These are phyloP conservation scores for Syzygium oleosum DNA, from an alignment of 345 rosid species.

Conservation along the genomic window DNA sequence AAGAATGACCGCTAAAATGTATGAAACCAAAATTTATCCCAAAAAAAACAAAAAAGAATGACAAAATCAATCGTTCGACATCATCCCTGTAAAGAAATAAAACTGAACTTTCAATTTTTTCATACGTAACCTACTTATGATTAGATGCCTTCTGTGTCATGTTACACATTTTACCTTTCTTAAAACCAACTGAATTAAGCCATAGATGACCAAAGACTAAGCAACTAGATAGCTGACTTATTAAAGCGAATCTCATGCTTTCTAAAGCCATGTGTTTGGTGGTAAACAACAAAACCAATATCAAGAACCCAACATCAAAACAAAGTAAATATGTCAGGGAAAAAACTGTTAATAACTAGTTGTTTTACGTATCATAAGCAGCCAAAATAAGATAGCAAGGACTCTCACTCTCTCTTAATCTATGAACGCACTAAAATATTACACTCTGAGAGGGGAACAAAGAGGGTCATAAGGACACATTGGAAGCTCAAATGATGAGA, in stretches of 20 bases:
- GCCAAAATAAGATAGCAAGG: not conserved
- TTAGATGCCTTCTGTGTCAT: not conserved
- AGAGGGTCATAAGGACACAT: not conserved
- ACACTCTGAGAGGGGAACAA: not conserved
- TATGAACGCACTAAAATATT: not conserved
- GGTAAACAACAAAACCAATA: not conserved
- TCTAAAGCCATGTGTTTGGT: not conserved
- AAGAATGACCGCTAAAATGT: not conserved
- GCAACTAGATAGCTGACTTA: not conserved
- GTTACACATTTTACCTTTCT: not conserved
- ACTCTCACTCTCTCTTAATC: not conserved
- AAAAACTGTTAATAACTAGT: not conserved
- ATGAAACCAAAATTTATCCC: not conserved
- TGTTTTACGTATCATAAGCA: not conserved
- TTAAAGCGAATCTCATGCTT: not conserved
- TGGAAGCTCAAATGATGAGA: not conserved
- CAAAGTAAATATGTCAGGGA: not conserved
- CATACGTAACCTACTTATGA: not conserved
- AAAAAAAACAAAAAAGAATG: not conserved
- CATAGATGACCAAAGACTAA: not conserved
- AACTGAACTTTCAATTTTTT: not conserved
- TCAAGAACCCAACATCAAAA: not conserved
- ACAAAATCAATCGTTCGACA: not conserved
- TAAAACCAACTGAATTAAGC: not conserved
- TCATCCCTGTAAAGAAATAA: not conserved